Evolutionary conservation across 2,329 filamentous ascomycete genomes (phyloP).

Genomic region (Aspergillus spinulosporus): DNA sequence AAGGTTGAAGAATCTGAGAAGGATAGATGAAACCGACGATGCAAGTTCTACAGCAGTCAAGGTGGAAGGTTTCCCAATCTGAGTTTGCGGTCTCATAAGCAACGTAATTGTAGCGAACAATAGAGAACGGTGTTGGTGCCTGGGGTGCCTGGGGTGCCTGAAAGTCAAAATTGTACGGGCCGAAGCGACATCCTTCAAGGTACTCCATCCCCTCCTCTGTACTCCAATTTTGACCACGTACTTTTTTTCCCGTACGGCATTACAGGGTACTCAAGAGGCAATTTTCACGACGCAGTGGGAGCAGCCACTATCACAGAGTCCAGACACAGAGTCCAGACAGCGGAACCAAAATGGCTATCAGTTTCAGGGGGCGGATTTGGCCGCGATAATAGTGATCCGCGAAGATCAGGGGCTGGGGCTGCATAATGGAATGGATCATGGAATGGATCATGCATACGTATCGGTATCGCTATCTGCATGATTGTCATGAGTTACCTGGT

Average conservation of each 20-base stretch:
- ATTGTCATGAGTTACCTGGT: slow-evolving; percentile 12
- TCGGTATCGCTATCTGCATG: neutral
- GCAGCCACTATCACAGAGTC: neutral
- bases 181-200: neutral
- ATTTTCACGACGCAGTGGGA: neutral
- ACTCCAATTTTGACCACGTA: neutral
- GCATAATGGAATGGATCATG: too few relatives aligned
- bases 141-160: neutral
- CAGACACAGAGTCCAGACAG: too few relatives aligned
- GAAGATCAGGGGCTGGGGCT: neutral
- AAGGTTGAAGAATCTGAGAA: neutral
- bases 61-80: too few relatives aligned
- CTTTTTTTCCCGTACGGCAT: neutral
- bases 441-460: neutral
- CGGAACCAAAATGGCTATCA: neutral
- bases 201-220: too few relatives aligned
- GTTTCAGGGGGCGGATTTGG: neutral
- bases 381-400: neutral
- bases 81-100: too few relatives aligned
- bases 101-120: too few relatives aligned
- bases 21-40: too few relatives aligned
- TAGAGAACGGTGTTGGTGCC: too few relatives aligned
- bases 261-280: neutral
- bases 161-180: neutral
- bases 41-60: too few relatives aligned